Base-by-base conservation (phyloP, 345 rosid species). In the Erucastrum elatum region DNA sequence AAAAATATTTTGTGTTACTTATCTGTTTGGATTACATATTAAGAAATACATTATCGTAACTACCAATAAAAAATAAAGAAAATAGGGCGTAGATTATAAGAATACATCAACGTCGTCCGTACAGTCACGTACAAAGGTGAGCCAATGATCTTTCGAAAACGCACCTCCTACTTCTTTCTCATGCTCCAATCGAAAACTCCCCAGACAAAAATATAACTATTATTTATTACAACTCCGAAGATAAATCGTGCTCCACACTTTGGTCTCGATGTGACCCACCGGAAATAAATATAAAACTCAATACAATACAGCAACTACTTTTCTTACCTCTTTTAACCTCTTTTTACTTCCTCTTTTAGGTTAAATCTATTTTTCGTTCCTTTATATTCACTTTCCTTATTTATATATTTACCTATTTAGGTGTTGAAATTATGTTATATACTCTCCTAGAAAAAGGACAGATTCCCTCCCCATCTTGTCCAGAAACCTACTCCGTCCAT, bases 61-160 rank as follows among this genome's bases (percentile, higher is more conserved):
- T 21, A 21, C 21, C 21, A 21, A 21, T 21, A 21, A 21, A 10
- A 27, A 10, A 58, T 5, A 0, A 16, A 60, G 6, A n/a, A 44
- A 44, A 31, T 12, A 17, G n/a, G 25, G 59, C 1, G 15, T 44
- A 46, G 25, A 68, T 13, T 7, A 62, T 75, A 29, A 56, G 83
- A 80, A 75, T 70, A 81, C 6, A 80, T 85, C 87, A 58, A 44
- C 71, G 35, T 87, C 83, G 62, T 81, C 86, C 87, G 89, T 86
- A 88, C 85, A 82, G 26, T n/a, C 29, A 26, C 26, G 87, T 86
- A 75, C 84, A n/a, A 0, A 29, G 0, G 1, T 0, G 10, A 65
- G 75, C 90, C 91, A 89, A 88, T 87, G 41, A 77, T 80, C 74
- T 29, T 21, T 11, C 80, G 94, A 85, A 89, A 88, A 86, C 87